Evolutionary conservation across 805 yeast genomes (phyloP).

Genomic region (Grigorovia yakushimaensis): DNA sequence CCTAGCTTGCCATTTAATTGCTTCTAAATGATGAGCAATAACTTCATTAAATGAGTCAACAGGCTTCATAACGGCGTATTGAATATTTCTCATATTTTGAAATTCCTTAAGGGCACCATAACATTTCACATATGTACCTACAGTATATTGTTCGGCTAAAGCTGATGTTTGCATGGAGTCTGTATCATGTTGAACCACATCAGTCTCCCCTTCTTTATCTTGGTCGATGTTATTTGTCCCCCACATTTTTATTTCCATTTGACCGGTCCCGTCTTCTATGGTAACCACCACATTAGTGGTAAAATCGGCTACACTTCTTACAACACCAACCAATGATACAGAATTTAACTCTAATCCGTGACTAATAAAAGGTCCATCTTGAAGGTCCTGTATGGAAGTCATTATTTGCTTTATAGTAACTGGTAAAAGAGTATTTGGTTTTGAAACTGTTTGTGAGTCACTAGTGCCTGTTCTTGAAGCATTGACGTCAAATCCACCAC

Average conservation of each 20-base stretch:
- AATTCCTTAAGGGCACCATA: conserved; percentile 50
- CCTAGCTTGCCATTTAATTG: conserved; percentile 46
- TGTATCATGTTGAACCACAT: conserved; percentile 9
- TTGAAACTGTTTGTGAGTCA: conserved; percentile 13
- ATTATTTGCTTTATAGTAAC: conserved; percentile 66
- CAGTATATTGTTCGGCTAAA: conserved; percentile 28
- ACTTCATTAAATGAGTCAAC: conserved; percentile 59
- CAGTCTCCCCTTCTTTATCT: conserved; percentile 23
- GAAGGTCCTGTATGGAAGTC: conserved; percentile 48
- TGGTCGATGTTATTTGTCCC: conserved; percentile 32
- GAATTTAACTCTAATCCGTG: conserved; percentile 52
- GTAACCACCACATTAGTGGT: conserved; percentile 47
- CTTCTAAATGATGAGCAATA: conserved; percentile 56
- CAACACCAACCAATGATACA: conserved; percentile 59
- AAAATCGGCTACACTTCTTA: conserved; percentile 53
- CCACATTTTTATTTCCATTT: conserved; percentile 59
- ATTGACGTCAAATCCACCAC: conserved; percentile 25
- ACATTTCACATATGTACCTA: conserved; percentile 53
- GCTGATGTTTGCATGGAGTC: conserved; percentile 11
- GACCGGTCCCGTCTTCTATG: conserved; percentile 74
- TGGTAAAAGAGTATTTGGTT: conserved; percentile 39
- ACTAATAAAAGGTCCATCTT: conserved; percentile 57
- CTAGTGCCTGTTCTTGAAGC: conserved; percentile 19
- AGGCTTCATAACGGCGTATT: conserved; percentile 49
- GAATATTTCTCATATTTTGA: conserved; percentile 53